Evolutionary conservation across 23 red algal genomes (phyloP).

Genomic region (Gracilaria gracilis): DNA sequence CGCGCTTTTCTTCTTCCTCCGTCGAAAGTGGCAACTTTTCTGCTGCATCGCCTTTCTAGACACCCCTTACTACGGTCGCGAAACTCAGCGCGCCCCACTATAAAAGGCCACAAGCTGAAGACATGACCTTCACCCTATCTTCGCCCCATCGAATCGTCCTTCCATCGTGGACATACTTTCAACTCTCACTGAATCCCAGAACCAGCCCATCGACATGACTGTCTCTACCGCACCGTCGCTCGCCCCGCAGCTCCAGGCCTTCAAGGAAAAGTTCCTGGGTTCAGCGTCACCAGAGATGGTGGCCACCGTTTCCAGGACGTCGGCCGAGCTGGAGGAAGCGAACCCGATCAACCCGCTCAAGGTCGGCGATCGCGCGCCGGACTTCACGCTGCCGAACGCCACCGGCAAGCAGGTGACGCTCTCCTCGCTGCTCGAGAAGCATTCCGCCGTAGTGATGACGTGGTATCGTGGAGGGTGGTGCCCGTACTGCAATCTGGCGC

Average conservation of each 20-base stretch:
- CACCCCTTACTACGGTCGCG: too few species aligned
- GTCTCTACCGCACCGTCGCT: background rate
- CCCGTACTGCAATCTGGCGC: slow-evolving; percentile 47
- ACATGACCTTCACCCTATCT: too few species aligned
- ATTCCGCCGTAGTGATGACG: slow-evolving; percentile 33
- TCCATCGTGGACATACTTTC: too few species aligned
- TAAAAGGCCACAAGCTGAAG: too few species aligned
- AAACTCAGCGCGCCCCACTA: too few species aligned
- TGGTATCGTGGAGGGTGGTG: slow-evolving; percentile 62
- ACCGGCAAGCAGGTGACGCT: slow-evolving; percentile 9
- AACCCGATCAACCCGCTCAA: slow-evolving; percentile 15
- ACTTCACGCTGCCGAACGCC: slow-evolving; percentile 45
- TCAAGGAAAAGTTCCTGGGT: slow-evolving; percentile 5
- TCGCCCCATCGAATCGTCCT: too few species aligned
- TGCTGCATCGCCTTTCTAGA: too few species aligned
- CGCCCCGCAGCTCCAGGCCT: slow-evolving; percentile 11
- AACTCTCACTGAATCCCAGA: background rate
- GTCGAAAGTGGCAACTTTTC: too few species aligned
- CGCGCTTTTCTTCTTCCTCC: too few species aligned
- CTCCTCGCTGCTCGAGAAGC: slow-evolving; percentile 2
- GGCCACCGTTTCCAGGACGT: background rate
- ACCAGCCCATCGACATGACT: background rate
- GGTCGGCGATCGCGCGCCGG: background rate
- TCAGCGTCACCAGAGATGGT: background rate
- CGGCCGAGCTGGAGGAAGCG: background rate